Base-by-base conservation (phyloP, 176 grass and related monocot species). In the Echinochloa phyllopogon region DNA sequence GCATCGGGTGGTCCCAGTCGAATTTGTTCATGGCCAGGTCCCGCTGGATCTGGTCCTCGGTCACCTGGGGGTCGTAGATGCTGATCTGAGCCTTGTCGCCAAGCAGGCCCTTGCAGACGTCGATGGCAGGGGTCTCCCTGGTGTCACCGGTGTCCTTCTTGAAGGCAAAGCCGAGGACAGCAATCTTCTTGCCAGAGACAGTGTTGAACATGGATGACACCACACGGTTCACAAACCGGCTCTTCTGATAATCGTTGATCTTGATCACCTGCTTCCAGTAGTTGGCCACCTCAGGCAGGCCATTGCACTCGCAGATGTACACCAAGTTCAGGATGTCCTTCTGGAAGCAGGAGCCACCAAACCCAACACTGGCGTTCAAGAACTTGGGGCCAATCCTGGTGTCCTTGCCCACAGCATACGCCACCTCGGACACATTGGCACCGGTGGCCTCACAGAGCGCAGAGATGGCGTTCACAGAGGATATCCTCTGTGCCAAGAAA, bases 181-280 rank as follows among this genome's bases (percentile, higher is more conserved):
- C 94, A 14, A 97, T 88, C 87, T 97, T 97, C 87, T 97, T 97
- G 62, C 89, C 89, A 18, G 94, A 48, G 1, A 97, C 94, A 0
- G 94, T 97, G 79, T 97, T 97, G 87, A 97, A 97, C 94, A 97
- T 97, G 77, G 94, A 97, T 0, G 94, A 79, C 53, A 97, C 94
- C 8, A 97, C 91, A 1, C 94, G 91, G 89, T 94, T 97, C n/a
- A 97, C 94, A 14, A 97, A 94, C 75, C 94, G 82, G 89, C 89
- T 92, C 87, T 97, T 97, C 82, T 97, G 94, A 82, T 97, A 97
- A 86, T 97, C 94, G 40, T 97, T 97, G 89, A 97, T 97, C 94
- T 97, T 97, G 86, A 97, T 97, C 63, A 97, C 94, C 85, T 97
- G 91, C 87, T 97, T 97, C 94, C 94, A 97, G 82, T 97, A 97